These are phyloP conservation scores for Lactarius sp. DNA, from an alignment of 768 basidiomycete species.

Conservation along the genomic window DNA sequence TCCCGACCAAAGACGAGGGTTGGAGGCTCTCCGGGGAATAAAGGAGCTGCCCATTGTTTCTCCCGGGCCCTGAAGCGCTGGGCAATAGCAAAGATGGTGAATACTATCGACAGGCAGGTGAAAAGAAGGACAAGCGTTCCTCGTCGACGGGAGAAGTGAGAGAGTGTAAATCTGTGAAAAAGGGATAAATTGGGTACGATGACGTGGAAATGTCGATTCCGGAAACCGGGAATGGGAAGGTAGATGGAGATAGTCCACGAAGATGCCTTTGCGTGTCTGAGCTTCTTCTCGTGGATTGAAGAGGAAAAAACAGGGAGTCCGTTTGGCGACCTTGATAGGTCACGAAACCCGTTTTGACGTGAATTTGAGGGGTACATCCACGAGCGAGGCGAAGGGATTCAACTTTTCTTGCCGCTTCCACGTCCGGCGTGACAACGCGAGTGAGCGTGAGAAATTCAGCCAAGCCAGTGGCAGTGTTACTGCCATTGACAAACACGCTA, in stretches of 20 bases:
- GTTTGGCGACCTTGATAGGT: constrained; percentile 41
- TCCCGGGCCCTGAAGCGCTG: constrained; percentile 57
- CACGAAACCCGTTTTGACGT: constrained; percentile 44
- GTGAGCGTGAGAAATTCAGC: constrained; percentile 5
- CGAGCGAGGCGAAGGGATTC: background rate
- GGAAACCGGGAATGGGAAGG: constrained; percentile 56
- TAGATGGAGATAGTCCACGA: constrained; percentile 59
- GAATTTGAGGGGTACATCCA: constrained; percentile 44
- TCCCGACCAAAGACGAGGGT: constrained; percentile 72
- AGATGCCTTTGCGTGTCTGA: constrained; percentile 39
- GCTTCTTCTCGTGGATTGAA: constrained; percentile 62
- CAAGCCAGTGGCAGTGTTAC: background rate
- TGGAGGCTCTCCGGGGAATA: constrained; percentile 51
- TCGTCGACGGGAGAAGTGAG: constrained; percentile 55
- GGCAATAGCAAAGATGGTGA: constrained; percentile 54
- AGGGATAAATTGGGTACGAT: constrained; percentile 56
- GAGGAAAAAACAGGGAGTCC: constrained; percentile 48
- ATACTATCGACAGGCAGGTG: constrained; percentile 43
- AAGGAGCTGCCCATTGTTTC: constrained; percentile 54
- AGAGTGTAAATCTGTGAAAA: constrained; percentile 51
- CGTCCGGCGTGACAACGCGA: background rate
- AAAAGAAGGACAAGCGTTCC: constrained; percentile 51
- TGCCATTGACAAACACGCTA: too few species aligned
- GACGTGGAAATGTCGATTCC: constrained; percentile 51
- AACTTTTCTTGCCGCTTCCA: constrained; percentile 1